A percentile compares a stretch with the other conserved stretches of the same genome.
Evolutionary conservation across 2,329 filamentous ascomycete species (phyloP).

Genomic region (Coniochaeta sp.): DNA sequence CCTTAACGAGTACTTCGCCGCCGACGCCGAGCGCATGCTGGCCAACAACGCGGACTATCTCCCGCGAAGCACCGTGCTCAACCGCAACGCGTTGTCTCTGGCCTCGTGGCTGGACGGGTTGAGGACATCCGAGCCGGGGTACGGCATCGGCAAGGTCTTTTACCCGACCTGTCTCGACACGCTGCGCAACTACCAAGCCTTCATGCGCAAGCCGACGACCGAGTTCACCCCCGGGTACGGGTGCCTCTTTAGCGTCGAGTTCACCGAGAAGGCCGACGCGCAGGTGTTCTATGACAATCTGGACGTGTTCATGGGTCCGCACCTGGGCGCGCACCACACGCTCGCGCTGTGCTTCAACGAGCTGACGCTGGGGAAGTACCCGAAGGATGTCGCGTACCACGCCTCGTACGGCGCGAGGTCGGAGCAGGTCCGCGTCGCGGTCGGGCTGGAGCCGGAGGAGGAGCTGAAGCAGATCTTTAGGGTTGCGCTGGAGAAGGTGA

Average conservation of each 20-base stretch:
- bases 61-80: conserved; percentile 45
- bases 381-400: conserved; percentile 28
- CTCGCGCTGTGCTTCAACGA: conserved; percentile 41
- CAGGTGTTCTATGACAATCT: conserved; percentile 42
- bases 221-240: conserved; percentile 48
- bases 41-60: conserved; percentile 45
- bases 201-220: conserved; percentile 27
- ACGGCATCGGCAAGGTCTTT: conserved; percentile 22
- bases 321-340: conserved; percentile 46
- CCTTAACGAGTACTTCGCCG: conserved; percentile 38
- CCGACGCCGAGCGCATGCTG: conserved; percentile 37
- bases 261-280: conserved; percentile 31
- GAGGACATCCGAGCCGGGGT: conserved; percentile 28
- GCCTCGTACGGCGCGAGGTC: conserved; percentile 28
- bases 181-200: conserved; percentile 27
- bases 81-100: conserved; percentile 46
- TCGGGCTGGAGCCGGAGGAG: conserved; percentile 36
- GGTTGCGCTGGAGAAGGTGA: conserved; percentile 24
- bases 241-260: conserved; percentile 45
- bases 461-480: conserved; percentile 32
- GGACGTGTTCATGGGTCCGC: conserved; percentile 42
- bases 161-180: conserved; percentile 32
- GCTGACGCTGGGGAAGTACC: conserved; percentile 31
- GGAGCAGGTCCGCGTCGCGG: conserved; percentile 38
- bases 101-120: conserved; percentile 31